Evolutionary conservation across 2,329 filamentous ascomycete species (phyloP).

Genomic region (Stachybotrys echinatus): DNA sequence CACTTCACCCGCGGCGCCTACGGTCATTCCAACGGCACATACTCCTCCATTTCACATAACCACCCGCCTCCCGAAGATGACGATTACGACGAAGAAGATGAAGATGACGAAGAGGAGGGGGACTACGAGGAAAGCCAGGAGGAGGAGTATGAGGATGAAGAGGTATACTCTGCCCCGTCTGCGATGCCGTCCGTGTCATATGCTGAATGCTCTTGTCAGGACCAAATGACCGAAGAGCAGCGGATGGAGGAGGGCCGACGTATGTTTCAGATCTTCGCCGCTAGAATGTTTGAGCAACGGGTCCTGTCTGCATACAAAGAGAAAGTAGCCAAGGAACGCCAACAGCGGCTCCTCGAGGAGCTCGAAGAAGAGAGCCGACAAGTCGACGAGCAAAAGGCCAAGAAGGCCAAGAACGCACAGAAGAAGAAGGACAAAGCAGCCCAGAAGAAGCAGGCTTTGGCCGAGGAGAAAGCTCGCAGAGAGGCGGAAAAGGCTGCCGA

Average conservation of each 20-base stretch:
- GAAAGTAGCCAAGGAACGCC: conserved; percentile 90
- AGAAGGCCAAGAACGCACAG: conserved; percentile 89
- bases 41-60: conserved; percentile 55
- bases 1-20: conserved; percentile 53
- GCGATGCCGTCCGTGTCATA: conserved; percentile 32
- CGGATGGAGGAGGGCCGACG: conserved; percentile 96
- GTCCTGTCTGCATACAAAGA: conserved; percentile 96
- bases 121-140: conserved; percentile 55
- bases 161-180: conserved; percentile 51
- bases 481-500: conserved; percentile 88
- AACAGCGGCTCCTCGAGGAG: conserved; percentile 85
- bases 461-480: conserved; percentile 84
- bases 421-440: conserved; percentile 93
- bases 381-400: conserved; percentile 76
- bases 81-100: conserved; percentile 65
- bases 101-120: conserved; percentile 56
- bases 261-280: conserved; percentile 99
- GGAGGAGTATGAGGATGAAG: conserved; percentile 73
- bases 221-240: conserved; percentile 95
- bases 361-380: conserved; percentile 77
- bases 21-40: conserved; percentile 56
- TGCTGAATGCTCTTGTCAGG: conserved; percentile 56
- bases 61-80: conserved; percentile 75
- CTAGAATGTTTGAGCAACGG: conserved; percentile 97
- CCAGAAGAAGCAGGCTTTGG: conserved; percentile 79